Evolutionary conservation across 2,329 filamentous ascomycete species (phyloP).

Genomic region (Teratosphaeria zuluensis): DNA sequence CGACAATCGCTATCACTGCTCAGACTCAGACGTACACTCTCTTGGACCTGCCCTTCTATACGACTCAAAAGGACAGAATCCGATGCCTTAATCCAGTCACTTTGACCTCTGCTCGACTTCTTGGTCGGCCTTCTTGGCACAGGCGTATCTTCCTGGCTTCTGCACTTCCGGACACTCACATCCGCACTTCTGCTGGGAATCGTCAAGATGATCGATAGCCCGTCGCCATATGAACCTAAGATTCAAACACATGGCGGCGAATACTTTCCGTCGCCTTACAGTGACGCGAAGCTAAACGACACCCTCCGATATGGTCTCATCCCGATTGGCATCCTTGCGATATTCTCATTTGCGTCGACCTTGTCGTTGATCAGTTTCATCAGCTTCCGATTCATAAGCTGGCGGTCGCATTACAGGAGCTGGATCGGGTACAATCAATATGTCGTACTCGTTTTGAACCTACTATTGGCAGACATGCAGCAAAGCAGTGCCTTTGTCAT

Average conservation of each 20-base stretch:
- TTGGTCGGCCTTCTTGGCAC: too few relatives aligned
- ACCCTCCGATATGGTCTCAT: slow-evolving; percentile 20
- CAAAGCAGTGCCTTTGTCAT: slow-evolving; percentile 56
- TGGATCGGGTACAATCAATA: slow-evolving; percentile 49
- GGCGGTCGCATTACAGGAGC: slow-evolving; percentile 22
- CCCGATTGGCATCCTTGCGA: slow-evolving; percentile 18
- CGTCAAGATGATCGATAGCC: neutral
- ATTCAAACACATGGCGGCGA: slow-evolving; percentile 11
- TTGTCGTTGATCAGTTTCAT: slow-evolving; percentile 23
- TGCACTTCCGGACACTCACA: neutral
- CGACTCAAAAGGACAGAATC: neutral
- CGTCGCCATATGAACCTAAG: slow-evolving; percentile 12
- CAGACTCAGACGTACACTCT: neutral
- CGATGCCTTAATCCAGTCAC: neutral
- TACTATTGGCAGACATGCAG: slow-evolving; percentile 58
- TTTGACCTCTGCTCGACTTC: too few relatives aligned
- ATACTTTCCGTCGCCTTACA: slow-evolving; percentile 25
- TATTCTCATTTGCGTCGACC: slow-evolving; percentile 21
- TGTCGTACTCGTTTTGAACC: slow-evolving; percentile 58
- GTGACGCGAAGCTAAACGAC: slow-evolving; percentile 11
- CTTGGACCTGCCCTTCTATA: neutral
- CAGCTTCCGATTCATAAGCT: slow-evolving; percentile 19
- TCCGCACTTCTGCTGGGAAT: neutral
- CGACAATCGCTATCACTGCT: neutral
- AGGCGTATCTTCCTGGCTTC: too few relatives aligned